Conservation (phyloP, 2,329 filamentous ascomycete genomes). For the Monosporascus sp. region DNA sequence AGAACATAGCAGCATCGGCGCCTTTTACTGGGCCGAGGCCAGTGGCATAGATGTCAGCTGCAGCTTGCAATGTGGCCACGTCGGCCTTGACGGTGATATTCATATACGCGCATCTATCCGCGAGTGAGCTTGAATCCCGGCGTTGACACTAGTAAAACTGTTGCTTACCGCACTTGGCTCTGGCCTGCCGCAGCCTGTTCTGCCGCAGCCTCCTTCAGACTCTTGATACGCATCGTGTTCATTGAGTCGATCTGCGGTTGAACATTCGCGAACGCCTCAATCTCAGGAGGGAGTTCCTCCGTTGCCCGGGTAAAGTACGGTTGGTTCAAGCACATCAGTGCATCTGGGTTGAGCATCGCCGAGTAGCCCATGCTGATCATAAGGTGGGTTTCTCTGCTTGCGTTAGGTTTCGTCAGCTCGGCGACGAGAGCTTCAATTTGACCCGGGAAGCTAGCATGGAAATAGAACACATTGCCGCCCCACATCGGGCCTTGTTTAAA, state of each 20-base stretch:
- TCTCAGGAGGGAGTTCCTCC: conserved; percentile 1
- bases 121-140: not conserved
- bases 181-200: conserved; percentile 2
- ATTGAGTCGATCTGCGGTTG: conserved; percentile 3
- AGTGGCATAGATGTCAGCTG: conserved; percentile 1
- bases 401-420: not conserved
- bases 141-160: not conserved
- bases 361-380: conserved; percentile 1
- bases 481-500: conserved; percentile 4
- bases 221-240: conserved; percentile 6
- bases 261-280: conserved; percentile 1
- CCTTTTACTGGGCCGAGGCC: conserved; percentile 11
- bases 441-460: not conserved
- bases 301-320: conserved; percentile 4
- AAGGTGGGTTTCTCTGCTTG: not conserved
- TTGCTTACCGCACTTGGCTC: not conserved
- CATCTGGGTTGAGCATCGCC: not conserved
- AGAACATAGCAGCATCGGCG: conserved; percentile 9
- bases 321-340: not conserved
- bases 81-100: conserved; percentile 9
- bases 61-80: conserved; percentile 1
- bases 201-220: conserved; percentile 1
- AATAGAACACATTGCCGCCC: conserved; percentile 1
- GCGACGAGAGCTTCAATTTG: conserved; percentile 3
- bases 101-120: conserved; percentile 6